Conservation (phyloP, 2,329 filamentous ascomycete genomes). For the Ramichloridium luteum region DNA sequence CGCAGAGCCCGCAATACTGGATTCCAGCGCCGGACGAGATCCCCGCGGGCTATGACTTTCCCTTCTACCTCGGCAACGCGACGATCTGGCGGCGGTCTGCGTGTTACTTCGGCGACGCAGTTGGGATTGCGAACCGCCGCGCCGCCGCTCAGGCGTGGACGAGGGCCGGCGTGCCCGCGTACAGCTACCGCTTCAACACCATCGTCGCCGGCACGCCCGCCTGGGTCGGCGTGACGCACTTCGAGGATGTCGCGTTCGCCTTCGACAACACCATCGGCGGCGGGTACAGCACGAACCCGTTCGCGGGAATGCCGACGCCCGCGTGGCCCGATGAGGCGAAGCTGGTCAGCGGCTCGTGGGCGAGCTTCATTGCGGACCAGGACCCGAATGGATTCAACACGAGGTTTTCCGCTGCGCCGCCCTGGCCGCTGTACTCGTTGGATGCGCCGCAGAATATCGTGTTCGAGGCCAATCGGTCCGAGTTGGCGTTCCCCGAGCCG, state of each 20-base stretch:
- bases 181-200: constrained; percentile 53
- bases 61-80: constrained; percentile 15
- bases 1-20: constrained; percentile 37
- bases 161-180: constrained; percentile 37
- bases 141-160: constrained; percentile 42
- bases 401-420: constrained; percentile 10
- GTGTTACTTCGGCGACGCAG: constrained; percentile 43
- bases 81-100: constrained; percentile 39
- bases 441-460: constrained; percentile 30
- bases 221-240: constrained; percentile 40
- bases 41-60: constrained; percentile 28
- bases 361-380: constrained; percentile 31
- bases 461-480: constrained; percentile 34
- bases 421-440: constrained; percentile 31
- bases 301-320: constrained; percentile 23
- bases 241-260: constrained; percentile 34
- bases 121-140: constrained; percentile 45
- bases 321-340: constrained; percentile 29
- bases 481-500: constrained; percentile 25
- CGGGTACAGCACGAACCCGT: constrained; percentile 29
- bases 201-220: constrained; percentile 34
- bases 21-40: constrained; percentile 31
- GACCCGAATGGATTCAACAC: constrained; percentile 27
- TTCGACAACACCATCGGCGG: constrained; percentile 34
- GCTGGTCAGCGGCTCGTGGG: constrained; percentile 35